phyloP scores from a whole-genome alignment of 768 basidiomycete species.

The Tylopilus vinaceipallidus region DNA sequence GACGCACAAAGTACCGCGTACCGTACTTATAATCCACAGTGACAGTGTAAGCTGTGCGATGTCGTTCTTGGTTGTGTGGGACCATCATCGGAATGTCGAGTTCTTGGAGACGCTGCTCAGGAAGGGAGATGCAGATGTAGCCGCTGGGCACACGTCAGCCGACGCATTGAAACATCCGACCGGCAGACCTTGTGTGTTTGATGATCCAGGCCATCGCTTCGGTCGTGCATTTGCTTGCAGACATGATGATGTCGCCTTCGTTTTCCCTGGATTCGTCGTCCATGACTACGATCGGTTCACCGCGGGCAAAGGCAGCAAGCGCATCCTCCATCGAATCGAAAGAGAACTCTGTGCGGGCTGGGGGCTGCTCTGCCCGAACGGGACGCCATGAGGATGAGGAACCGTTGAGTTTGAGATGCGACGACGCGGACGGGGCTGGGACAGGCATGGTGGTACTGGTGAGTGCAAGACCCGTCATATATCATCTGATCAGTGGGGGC shows the following conservation, averaged over 20 bases:
- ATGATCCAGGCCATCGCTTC: constrained; percentile 99
- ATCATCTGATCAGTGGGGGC: no score
- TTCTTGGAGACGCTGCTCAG: constrained; percentile 67
- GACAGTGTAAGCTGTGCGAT: constrained; percentile 92
- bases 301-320: constrained; percentile 66
- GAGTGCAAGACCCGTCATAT: no score
- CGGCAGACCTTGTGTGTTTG: constrained; percentile 82
- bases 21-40: constrained; percentile 94
- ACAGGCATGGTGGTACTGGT: constrained; percentile 12
- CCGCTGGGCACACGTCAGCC: constrained; percentile 54
- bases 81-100: constrained; percentile 94
- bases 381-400: constrained; percentile 20
- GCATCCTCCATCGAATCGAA: constrained; percentile 86
- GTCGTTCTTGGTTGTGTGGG: constrained; percentile 82
- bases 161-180: background rate
- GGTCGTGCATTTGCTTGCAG: constrained; percentile 79
- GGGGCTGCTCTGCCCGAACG: constrained; percentile 16
- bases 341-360: constrained; percentile 41
- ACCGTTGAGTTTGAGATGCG: constrained; percentile 12
- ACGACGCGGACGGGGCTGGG: background rate
- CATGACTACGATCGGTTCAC: constrained; percentile 96
- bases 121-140: constrained; percentile 88
- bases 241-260: constrained; percentile 94
- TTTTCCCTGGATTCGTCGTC: constrained; percentile 96
- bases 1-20: constrained; percentile 25